phyloP scores from a whole-genome alignment of 257 asterid species.

The Capsicum chinense region DNA sequence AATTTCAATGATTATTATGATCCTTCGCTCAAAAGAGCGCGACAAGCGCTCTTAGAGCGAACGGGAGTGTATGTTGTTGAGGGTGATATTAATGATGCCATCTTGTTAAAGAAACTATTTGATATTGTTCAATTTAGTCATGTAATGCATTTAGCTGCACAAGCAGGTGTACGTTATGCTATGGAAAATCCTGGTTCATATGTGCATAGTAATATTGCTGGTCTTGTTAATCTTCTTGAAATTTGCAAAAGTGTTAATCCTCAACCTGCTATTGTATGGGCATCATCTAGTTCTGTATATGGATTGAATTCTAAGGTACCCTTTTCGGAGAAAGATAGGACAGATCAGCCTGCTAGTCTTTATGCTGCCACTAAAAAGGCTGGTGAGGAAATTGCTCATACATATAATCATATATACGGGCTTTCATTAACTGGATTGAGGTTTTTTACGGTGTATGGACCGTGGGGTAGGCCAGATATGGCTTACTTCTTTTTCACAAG shows the following conservation, averaged over 20 bases:
- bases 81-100: constrained; percentile 81
- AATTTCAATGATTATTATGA: constrained; percentile 86
- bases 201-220: constrained; percentile 96
- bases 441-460: constrained; percentile 94
- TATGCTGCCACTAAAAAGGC: constrained; percentile 98
- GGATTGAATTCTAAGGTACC: constrained; percentile 93
- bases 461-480: constrained; percentile 99
- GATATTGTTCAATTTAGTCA: constrained; percentile 83
- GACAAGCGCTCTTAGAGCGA: constrained; percentile 77
- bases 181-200: constrained; percentile 98
- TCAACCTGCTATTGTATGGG: constrained; percentile 98
- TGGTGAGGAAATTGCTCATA: constrained; percentile 94
- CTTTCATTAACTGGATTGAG: constrained; percentile 91
- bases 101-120: constrained; percentile 72
- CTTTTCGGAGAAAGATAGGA: constrained; percentile 82
- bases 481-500: constrained; percentile 90
- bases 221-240: constrained; percentile 81
- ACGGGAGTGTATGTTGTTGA: constrained; percentile 92
- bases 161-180: constrained; percentile 96
- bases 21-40: constrained; percentile 73
- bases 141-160: constrained; percentile 98
- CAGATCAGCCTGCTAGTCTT: constrained; percentile 95
- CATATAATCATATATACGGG: constrained; percentile 89
- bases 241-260: constrained; percentile 85
- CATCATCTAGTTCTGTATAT: constrained; percentile 95